Base-by-base conservation (phyloP, 1,284 basidiomycete species). In the Uromyces viciae-fabae region DNA sequence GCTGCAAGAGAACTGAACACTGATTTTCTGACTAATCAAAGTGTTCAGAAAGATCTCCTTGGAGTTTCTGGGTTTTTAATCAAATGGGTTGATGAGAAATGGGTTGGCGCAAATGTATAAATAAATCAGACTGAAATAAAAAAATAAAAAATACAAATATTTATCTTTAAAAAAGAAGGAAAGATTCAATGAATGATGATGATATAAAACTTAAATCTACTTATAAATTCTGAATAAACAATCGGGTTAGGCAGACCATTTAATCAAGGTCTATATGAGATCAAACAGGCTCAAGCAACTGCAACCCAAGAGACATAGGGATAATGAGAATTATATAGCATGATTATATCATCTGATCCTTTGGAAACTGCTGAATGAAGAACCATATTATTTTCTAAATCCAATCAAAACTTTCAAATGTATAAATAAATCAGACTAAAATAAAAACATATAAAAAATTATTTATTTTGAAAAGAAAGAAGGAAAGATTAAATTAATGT, bases 41-140 rank as follows among this genome's bases (percentile, higher is more conserved):
- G 58, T 75, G 73, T 62, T 75, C 73, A 40, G 73, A n/a, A 38
- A 75, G 33, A 62, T 75, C 31, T 75, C 73, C 52, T 58, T 75
- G 25, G 28, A 3, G 40, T 58, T 42, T 43, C 73, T 28, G 15
- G 73, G 36, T n/a, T 28, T 46, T 43, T 62, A 60, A 54, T 75
- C 73, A n/a, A 75, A 38, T 40, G 62, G 36, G 25, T 62, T 75
- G 38, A 75, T 31, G 40, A 75, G 5, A 43, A 56, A 49, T 25
- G 73, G 73, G 7, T 40, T 52, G n/a, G 56, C 54, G 31, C 73
- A 28, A 75, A n/a, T n/a, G n/a, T n/a, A n/a, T n/a, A n/a, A n/a
- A n/a, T n/a, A n/a, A n/a, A n/a, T n/a, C n/a, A n/a, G n/a, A n/a
- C n/a, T n/a, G n/a, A n/a, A n/a, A n/a, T n/a, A n/a, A n/a, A n/a